Evolutionary conservation across 148 eudicot species (phyloP).

Genomic region (Persicaria tinctoria): DNA sequence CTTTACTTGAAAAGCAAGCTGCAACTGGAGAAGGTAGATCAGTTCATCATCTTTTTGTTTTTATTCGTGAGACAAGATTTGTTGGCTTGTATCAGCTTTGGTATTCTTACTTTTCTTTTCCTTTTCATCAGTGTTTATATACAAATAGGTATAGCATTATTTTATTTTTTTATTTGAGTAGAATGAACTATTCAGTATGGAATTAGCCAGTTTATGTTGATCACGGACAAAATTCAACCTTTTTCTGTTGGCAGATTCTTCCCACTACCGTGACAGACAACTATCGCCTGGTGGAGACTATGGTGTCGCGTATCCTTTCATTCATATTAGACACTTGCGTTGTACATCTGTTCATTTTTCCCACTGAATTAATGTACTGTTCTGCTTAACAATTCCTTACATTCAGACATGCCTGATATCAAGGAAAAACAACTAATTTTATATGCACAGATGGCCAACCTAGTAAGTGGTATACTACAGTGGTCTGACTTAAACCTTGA

Average conservation of each 20-base stretch:
- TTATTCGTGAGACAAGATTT: background rate
- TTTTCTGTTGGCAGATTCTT: slow-evolving; percentile 37
- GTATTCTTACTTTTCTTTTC: background rate
- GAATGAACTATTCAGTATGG: background rate
- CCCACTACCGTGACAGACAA: slow-evolving; percentile 57
- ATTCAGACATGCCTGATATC: slow-evolving; percentile 67
- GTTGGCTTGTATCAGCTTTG: background rate
- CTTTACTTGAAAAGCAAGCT: slow-evolving; percentile 58
- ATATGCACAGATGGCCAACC: slow-evolving; percentile 98
- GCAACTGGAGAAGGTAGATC: slow-evolving; percentile 59
- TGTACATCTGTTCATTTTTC: background rate
- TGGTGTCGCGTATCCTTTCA: slow-evolving; percentile 90
- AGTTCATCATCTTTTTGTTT: background rate
- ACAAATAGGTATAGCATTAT: background rate
- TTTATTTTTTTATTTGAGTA: background rate
- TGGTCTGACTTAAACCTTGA: slow-evolving; percentile 55
- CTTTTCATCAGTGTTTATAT: background rate
- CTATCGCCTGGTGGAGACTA: slow-evolving; percentile 62
- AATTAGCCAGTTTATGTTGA: background rate
- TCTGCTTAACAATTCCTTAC: slow-evolving; percentile 30
- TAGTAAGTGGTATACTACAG: slow-evolving; percentile 56
- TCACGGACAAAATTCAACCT: background rate
- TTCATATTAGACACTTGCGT: background rate
- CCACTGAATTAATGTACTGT: slow-evolving; percentile 8
- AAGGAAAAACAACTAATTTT: slow-evolving; percentile 69